These are phyloP conservation scores for Fraxinus paxiana DNA, from an alignment of 305 asterid species.

Conservation along the genomic window DNA sequence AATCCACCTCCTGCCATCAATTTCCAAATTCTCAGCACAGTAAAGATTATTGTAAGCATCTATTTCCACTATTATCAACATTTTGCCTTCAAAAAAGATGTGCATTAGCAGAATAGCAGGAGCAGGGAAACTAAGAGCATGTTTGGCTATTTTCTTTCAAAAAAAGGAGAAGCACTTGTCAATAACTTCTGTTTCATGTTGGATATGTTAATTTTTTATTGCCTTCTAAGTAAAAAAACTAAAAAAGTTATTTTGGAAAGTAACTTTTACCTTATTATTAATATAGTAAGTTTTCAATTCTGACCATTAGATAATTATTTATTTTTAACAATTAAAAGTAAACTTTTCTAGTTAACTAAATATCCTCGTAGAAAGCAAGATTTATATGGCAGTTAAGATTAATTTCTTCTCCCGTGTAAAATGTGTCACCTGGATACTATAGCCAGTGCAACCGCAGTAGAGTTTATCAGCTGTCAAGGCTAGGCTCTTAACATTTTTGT, in stretches of 20 bases:
- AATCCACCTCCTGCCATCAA: slow-evolving; percentile 64
- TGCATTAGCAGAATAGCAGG: not conserved
- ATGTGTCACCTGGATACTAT: slow-evolving; percentile 52
- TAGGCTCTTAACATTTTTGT: slow-evolving; percentile 62
- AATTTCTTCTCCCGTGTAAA: not conserved
- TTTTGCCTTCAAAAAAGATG: not conserved
- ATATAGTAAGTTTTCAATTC: not conserved
- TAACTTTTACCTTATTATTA: not conserved
- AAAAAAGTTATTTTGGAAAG: not conserved
- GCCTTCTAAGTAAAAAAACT: not conserved
- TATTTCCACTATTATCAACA: not conserved
- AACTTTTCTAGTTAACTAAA: not conserved
- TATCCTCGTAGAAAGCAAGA: not conserved
- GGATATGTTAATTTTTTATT: not conserved
- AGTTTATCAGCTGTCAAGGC: slow-evolving; percentile 52
- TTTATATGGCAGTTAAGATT: not conserved
- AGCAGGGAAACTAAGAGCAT: not conserved
- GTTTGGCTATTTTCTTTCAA: not conserved
- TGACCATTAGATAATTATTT: not conserved
- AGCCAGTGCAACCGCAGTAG: slow-evolving; percentile 73
- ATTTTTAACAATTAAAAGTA: not conserved
- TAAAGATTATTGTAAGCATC: not conserved
- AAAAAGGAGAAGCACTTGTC: not conserved
- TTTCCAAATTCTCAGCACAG: not conserved
- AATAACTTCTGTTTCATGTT: not conserved